Evolutionary conservation across 2,329 filamentous ascomycete genomes (phyloP).

Genomic region (Chaetomiaceae sp.): DNA sequence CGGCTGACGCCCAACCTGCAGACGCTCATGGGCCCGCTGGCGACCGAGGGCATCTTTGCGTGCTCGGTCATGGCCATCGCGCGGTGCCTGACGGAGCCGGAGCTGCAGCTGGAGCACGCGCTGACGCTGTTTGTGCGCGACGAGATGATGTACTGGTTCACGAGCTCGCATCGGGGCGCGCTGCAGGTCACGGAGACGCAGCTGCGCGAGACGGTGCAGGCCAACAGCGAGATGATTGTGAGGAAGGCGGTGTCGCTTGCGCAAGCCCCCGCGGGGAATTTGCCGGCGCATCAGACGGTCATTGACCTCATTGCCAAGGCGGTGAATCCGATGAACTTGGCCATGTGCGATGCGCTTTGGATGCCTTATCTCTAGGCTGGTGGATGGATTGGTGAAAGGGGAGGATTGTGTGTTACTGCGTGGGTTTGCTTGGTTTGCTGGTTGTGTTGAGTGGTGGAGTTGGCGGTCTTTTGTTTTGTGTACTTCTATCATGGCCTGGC

Average conservation of each 20-base stretch:
- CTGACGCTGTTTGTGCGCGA: constrained; percentile 93
- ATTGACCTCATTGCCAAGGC: constrained; percentile 92
- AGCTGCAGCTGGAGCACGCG: constrained; percentile 88
- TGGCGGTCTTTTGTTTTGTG: background rate
- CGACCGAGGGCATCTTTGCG: constrained; percentile 94
- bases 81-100: constrained; percentile 84
- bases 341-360: constrained; percentile 88
- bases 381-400: no score
- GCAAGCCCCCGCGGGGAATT: constrained; percentile 68
- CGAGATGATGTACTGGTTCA: constrained; percentile 98
- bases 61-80: constrained; percentile 95
- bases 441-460: background rate
- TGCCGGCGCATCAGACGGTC: constrained; percentile 95
- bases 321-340: constrained; percentile 85
- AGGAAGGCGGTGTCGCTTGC: constrained; percentile 85
- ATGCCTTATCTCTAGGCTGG: constrained; percentile 78
- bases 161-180: constrained; percentile 65
- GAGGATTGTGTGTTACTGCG: background rate
- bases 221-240: constrained; percentile 84
- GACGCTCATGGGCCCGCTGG: constrained; percentile 90
- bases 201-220: constrained; percentile 59
- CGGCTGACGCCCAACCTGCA: constrained; percentile 94
- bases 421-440: background rate
- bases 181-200: constrained; percentile 57
- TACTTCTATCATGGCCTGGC: no score